Conservation (phyloP, 176 grass and related monocot species). For the Melocanna baccifera region DNA sequence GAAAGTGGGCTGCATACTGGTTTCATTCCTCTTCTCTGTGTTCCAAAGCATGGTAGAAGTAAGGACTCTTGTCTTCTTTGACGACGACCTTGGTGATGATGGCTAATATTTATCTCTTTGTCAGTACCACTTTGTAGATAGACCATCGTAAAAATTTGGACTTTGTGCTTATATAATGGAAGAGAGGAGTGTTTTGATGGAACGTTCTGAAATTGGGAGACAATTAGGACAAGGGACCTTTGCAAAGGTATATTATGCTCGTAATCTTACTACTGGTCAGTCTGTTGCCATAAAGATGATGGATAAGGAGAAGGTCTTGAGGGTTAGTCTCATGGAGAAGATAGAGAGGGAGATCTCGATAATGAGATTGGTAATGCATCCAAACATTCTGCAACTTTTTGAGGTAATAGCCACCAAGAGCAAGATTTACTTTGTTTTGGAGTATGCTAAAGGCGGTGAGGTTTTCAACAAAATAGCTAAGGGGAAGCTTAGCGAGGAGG, state of each 20-base stretch:
- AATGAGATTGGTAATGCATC: conserved; percentile 77
- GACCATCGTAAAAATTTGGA: background rate
- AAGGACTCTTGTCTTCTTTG: conserved; percentile 7
- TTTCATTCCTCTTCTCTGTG: background rate
- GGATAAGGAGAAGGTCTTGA: conserved; percentile 84
- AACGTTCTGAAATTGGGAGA: conserved; percentile 65
- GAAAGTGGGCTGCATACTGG: background rate
- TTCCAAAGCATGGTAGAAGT: background rate
- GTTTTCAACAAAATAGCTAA: conserved; percentile 71
- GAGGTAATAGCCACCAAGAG: conserved; percentile 91
- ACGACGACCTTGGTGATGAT: conserved; percentile 22
- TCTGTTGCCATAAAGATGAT: conserved; percentile 79
- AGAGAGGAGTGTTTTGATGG: conserved; percentile 53
- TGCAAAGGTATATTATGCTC: conserved; percentile 76
- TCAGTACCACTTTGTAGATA: background rate
- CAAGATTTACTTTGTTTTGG: conserved; percentile 81
- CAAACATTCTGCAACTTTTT: conserved; percentile 62
- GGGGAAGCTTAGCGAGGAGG: conserved; percentile 61
- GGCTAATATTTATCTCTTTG: background rate
- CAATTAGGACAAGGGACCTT: conserved; percentile 75
- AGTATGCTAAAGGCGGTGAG: conserved; percentile 75
- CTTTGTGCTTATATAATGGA: conserved; percentile 32
- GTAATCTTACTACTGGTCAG: conserved; percentile 53
- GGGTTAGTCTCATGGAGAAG: conserved; percentile 64
- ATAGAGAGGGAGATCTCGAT: conserved; percentile 73